Conservation (phyloP, 805 yeast species). For the Candida boleticola region DNA sequence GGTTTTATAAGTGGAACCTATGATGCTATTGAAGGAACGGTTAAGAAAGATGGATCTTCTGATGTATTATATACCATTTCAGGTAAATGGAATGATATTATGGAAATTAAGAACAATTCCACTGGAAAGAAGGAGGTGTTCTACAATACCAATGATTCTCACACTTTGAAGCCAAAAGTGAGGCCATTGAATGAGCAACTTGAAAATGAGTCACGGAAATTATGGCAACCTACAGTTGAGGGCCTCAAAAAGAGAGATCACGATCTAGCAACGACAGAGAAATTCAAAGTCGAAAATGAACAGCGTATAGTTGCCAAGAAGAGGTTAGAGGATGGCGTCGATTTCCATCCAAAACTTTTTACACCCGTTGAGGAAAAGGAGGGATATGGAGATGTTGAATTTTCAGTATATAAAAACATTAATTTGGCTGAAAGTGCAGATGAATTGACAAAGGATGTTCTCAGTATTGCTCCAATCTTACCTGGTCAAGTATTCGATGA, state of each 20-base stretch:
- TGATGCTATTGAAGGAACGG: slow-evolving; percentile 78
- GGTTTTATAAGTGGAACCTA: slow-evolving; percentile 93
- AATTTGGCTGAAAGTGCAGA: slow-evolving; percentile 54
- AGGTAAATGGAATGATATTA: slow-evolving; percentile 93
- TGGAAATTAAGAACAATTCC: slow-evolving; percentile 55
- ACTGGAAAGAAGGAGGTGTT: slow-evolving; percentile 46
- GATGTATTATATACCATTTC: slow-evolving; percentile 62
- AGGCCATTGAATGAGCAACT: slow-evolving; percentile 81
- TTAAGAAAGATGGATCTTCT: slow-evolving; percentile 44
- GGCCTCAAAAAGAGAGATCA: slow-evolving; percentile 84
- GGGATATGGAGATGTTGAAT: slow-evolving; percentile 50
- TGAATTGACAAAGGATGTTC: slow-evolving; percentile 52
- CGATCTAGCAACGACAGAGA: slow-evolving; percentile 80
- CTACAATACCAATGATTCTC: slow-evolving; percentile 48
- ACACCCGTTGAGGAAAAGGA: slow-evolving; percentile 20
- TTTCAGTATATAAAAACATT: slow-evolving; percentile 54
- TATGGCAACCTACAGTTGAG: slow-evolving; percentile 81
- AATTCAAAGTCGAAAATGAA: slow-evolving; percentile 79
- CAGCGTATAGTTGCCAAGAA: slow-evolving; percentile 75
- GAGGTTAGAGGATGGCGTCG: slow-evolving; percentile 74
- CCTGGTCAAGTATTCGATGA: slow-evolving; percentile 91
- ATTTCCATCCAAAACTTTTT: slow-evolving; percentile 79
- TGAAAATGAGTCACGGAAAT: slow-evolving; percentile 70
- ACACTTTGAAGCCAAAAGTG: slow-evolving; percentile 61
- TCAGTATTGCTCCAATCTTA: slow-evolving; percentile 70